Evolutionary conservation across 192 early-diverging fungal genomes (phyloP).

Genomic region (Gigaspora rosea): DNA sequence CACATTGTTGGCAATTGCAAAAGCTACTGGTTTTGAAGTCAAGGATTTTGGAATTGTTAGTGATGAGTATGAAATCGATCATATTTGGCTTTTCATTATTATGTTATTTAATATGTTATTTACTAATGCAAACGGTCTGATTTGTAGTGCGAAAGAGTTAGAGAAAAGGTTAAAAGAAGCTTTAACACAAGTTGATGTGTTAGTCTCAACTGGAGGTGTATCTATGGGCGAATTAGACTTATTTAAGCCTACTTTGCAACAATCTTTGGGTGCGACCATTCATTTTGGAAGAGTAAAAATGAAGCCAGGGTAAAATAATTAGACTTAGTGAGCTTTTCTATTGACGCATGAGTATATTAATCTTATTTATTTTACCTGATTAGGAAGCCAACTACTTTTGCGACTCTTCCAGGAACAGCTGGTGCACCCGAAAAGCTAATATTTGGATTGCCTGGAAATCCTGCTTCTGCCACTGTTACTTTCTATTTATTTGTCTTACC

Average conservation of each 20-base stretch:
- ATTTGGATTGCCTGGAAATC: slow-evolving; percentile 94
- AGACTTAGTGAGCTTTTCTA: neutral
- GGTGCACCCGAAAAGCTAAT: slow-evolving; percentile 57
- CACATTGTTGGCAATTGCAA: slow-evolving; percentile 67
- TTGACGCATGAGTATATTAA: neutral
- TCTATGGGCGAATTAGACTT: slow-evolving; percentile 98
- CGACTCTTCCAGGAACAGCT: slow-evolving; percentile 47
- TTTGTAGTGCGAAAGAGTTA: slow-evolving; percentile 53
- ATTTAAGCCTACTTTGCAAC: slow-evolving; percentile 84
- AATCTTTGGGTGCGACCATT: slow-evolving; percentile 72
- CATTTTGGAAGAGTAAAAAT: slow-evolving; percentile 90
- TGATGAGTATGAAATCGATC: slow-evolving; percentile 58
- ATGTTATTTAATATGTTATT: too few species aligned
- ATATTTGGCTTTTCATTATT: too few species aligned
- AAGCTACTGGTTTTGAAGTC: slow-evolving; percentile 61
- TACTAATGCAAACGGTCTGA: neutral
- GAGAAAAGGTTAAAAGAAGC: slow-evolving; percentile 49
- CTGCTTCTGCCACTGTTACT: slow-evolving; percentile 86
- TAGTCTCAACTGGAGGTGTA: slow-evolving; percentile 93
- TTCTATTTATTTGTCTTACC: slow-evolving; percentile 91
- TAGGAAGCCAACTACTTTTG: slow-evolving; percentile 95
- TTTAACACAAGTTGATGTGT: slow-evolving; percentile 64
- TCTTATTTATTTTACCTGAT: slow-evolving; percentile 3
- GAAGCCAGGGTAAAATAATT: slow-evolving; percentile 76
- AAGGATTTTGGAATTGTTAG: slow-evolving; percentile 74